Evolutionary conservation across 345 rosid genomes (phyloP).

Genomic region (Lepidium didymum): DNA sequence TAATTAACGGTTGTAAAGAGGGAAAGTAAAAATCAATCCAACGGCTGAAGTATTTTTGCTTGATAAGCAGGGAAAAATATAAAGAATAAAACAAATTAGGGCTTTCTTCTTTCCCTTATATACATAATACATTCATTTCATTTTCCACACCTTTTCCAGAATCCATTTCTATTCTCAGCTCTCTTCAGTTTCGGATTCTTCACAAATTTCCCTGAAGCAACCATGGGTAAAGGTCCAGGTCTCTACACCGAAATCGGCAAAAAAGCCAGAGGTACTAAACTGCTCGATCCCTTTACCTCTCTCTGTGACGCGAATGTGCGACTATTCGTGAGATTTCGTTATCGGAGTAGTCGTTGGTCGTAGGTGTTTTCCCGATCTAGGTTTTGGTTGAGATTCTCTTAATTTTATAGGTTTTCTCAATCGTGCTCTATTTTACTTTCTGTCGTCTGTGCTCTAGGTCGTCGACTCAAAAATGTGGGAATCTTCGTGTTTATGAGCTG

Average conservation of each 20-base stretch:
- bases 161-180: neutral
- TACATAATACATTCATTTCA: neutral
- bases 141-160: neutral
- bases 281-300: neutral
- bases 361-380: neutral
- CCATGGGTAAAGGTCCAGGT: conserved; percentile 88
- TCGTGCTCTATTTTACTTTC: neutral
- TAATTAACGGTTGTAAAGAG: conserved; percentile 20
- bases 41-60: conserved; percentile 18
- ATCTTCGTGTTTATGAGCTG: neutral
- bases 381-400: neutral
- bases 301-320: neutral
- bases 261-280: conserved; percentile 60
- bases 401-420: neutral
- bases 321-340: neutral
- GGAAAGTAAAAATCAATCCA: neutral
- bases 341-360: neutral
- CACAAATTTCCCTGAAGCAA: neutral
- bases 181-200: neutral
- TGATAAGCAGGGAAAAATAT: conserved; percentile 7
- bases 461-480: neutral
- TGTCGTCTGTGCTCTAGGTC: neutral
- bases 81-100: conserved; percentile 7
- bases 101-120: conserved; percentile 4
- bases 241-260: conserved; percentile 95